Evolutionary conservation across 2,329 filamentous ascomycete species (phyloP).

Genomic region (Ophiocordyceps sinensis): DNA sequence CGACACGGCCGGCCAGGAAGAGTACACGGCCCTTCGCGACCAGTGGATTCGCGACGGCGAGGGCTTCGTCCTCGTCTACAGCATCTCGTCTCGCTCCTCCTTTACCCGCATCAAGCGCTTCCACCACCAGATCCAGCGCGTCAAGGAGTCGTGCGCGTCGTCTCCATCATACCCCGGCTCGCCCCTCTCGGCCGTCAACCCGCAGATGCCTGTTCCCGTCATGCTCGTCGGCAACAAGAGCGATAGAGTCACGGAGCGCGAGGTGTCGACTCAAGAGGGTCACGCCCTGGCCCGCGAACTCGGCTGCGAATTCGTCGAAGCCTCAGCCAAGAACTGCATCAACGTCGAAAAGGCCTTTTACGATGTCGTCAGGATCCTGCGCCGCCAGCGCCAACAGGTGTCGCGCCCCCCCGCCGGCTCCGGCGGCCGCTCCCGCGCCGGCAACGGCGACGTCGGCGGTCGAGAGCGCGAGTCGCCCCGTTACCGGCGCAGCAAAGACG

Average conservation of each 20-base stretch:
- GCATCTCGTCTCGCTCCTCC: slow-evolving; percentile 91
- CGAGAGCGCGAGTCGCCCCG: slow-evolving; percentile 16
- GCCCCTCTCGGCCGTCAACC: slow-evolving; percentile 44
- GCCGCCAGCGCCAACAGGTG: slow-evolving; percentile 59
- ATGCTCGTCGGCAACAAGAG: slow-evolving; percentile 99
- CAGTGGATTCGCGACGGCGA: slow-evolving; percentile 98
- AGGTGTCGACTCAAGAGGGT: slow-evolving; percentile 93
- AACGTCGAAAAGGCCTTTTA: slow-evolving; percentile 98
- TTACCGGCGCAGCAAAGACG: slow-evolving; percentile 19
- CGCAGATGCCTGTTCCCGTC: slow-evolving; percentile 65
- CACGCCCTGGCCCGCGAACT: slow-evolving; percentile 81
- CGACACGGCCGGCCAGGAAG: slow-evolving; percentile 95
- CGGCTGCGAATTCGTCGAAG: slow-evolving; percentile 92
- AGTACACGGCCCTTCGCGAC: slow-evolving; percentile 91
- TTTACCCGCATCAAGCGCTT: slow-evolving; percentile 92
- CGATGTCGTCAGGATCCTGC: slow-evolving; percentile 83
- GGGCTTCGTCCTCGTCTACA: slow-evolving; percentile 95
- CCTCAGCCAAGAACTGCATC: slow-evolving; percentile 94
- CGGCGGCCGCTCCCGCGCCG: slow-evolving; percentile 22
- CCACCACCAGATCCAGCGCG: slow-evolving; percentile 90
- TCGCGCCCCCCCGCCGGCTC: slow-evolving; percentile 22
- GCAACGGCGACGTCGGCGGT: slow-evolving; percentile 19
- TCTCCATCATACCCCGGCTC: slow-evolving; percentile 67
- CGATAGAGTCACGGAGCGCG: slow-evolving; percentile 87
- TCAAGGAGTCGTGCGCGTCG: slow-evolving; percentile 77